These are phyloP conservation scores for Isochrysis galbana DNA, from an alignment of 78 protist species.

Conservation along the genomic window DNA sequence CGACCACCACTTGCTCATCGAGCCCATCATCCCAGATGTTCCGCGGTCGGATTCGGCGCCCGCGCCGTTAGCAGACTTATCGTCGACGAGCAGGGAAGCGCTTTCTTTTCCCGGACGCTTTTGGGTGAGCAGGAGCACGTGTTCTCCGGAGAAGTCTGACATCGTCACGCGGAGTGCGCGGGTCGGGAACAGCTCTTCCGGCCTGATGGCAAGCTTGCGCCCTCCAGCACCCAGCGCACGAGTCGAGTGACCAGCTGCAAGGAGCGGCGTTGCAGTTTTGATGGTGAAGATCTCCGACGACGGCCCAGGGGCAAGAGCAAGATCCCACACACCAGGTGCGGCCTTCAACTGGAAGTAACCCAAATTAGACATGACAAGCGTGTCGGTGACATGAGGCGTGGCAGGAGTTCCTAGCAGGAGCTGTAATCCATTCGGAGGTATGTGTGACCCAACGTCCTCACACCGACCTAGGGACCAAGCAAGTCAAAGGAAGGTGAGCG, in stretches of 20 bases:
- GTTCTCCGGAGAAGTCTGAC: background rate
- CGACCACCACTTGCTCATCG: background rate
- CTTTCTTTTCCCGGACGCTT: background rate
- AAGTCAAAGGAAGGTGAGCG: too few species aligned
- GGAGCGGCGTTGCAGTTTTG: background rate
- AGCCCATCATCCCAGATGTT: background rate
- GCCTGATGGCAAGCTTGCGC: background rate
- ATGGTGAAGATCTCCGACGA: background rate
- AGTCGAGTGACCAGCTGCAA: background rate
- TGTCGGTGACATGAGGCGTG: background rate
- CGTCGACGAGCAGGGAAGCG: background rate
- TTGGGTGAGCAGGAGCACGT: background rate
- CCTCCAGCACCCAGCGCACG: background rate
- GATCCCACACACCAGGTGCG: slow-evolving; percentile 76
- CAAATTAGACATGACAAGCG: slow-evolving; percentile 66
- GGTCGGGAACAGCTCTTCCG: background rate
- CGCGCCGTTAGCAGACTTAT: background rate
- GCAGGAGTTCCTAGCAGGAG: slow-evolving; percentile 32
- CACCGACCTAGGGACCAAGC: too few species aligned
- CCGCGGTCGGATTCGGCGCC: background rate
- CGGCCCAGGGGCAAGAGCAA: slow-evolving; percentile 38
- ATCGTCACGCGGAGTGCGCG: background rate
- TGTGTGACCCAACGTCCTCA: background rate
- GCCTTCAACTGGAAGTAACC: slow-evolving; percentile 88
- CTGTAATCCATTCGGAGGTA: slow-evolving; percentile 62